phyloP scores from a whole-genome alignment of 2,329 filamentous ascomycete species.

The Dissoconium aciculare region DNA sequence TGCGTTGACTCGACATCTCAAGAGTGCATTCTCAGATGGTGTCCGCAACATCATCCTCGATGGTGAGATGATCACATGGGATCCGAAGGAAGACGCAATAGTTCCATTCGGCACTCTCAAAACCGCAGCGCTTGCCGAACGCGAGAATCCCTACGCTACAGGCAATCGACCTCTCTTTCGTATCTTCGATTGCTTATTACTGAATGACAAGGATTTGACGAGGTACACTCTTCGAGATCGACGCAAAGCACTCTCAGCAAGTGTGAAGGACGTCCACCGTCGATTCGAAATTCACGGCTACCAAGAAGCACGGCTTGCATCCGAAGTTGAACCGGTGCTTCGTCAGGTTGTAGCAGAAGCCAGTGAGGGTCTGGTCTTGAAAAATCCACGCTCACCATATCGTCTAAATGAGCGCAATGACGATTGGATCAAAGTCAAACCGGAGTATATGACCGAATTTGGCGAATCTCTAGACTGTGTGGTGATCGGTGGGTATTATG shows the following conservation, averaged over 20 bases:
- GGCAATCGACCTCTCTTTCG: slow-evolving; percentile 64
- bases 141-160: slow-evolving; percentile 52
- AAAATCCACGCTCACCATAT: slow-evolving; percentile 82
- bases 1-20: slow-evolving; percentile 65
- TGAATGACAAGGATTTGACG: slow-evolving; percentile 69
- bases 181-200: slow-evolving; percentile 79
- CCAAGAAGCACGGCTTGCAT: slow-evolving; percentile 47
- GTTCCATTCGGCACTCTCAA: slow-evolving; percentile 88
- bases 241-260: slow-evolving; percentile 55
- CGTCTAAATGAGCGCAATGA: slow-evolving; percentile 78
- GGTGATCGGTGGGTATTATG: slow-evolving; percentile 84
- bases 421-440: slow-evolving; percentile 97
- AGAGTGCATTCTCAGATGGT: slow-evolving; percentile 57
- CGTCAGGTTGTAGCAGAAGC: slow-evolving; percentile 73
- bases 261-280: slow-evolving; percentile 54
- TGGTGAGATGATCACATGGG: slow-evolving; percentile 98
- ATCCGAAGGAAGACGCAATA: slow-evolving; percentile 68
- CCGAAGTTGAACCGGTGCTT: slow-evolving; percentile 64
- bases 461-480: slow-evolving; percentile 85
- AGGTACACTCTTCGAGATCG: slow-evolving; percentile 72
- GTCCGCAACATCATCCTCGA: slow-evolving; percentile 84
- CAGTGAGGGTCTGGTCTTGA: slow-evolving; percentile 81
- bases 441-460: slow-evolving; percentile 94
- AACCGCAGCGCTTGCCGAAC: slow-evolving; percentile 68
- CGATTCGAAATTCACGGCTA: slow-evolving; percentile 73